Base-by-base conservation (phyloP, 805 yeast species). In the Isabelozyma pseudorhagii region DNA sequence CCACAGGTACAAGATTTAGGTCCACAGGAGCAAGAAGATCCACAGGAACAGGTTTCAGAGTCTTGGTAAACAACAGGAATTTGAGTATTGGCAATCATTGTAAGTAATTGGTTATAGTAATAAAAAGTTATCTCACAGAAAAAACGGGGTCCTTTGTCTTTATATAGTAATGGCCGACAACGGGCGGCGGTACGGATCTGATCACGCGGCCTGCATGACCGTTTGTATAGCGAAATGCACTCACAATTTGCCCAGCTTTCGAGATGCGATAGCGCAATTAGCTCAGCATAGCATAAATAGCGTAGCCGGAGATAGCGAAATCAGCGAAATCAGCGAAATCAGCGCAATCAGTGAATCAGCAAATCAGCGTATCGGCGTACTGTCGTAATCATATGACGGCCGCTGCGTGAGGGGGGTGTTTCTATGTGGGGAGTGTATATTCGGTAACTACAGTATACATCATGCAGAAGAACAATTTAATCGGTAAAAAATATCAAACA, bases 1-100 rank as follows among this genome's bases (percentile, higher is more conserved):
- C 57, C 59, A 38, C 61, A 57, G 40, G 47, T 8, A 44, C 61
- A 57, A 29, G 53, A 54, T 21, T 46, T 34, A 13, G 42, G 25
- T 40, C 28, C 42, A 27, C 42, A 38, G 9, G 15, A 14, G 9
- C 40, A 38, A 13, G 52, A 45, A 13, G 53, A 38, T 8, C 51
- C 54, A 40, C 60, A 57, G 17, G 51, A 44, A 44, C 60, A 55
- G 36, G 45, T 42, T 28, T 46, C 40, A 42, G 55, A 29, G 45
- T 42, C 38, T 28, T 28, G 36, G 38, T 28, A n/a, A 29, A 21
- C 27, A 28, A 42, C 38, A 38, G 18, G 40, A 15, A 14, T 38
- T 38, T 38, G 40, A 15, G 15, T 14, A 21, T 21, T 21, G 4
- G 40, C 40, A n/a, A 38, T 38, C 18, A 14, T 38, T 2, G 40